phyloP scores from a whole-genome alignment of 371 early-diverging fungal genomes.

The Apophysomyces elegans region DNA sequence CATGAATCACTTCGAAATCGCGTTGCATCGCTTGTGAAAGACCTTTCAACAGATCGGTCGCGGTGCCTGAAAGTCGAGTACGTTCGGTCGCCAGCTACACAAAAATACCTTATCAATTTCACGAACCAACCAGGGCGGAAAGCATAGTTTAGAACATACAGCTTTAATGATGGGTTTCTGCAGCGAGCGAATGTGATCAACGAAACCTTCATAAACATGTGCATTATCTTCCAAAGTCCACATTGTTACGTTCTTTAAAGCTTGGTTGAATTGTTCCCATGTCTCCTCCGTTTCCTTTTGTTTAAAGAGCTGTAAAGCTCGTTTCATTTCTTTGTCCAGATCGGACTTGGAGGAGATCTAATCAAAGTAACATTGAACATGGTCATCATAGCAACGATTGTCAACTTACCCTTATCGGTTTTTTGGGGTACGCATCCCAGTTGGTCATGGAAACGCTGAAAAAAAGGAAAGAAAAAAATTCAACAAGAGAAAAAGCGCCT shows the following conservation, averaged over 20 bases:
- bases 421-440: slow-evolving; percentile 16
- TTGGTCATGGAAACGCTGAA: background rate
- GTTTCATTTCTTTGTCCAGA: slow-evolving; percentile 43
- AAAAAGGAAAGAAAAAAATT: background rate
- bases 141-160: slow-evolving; percentile 20
- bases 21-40: slow-evolving; percentile 48
- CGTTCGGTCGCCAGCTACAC: slow-evolving; percentile 58
- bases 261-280: slow-evolving; percentile 40
- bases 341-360: slow-evolving; percentile 37
- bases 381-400: background rate
- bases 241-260: slow-evolving; percentile 33
- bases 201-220: slow-evolving; percentile 29
- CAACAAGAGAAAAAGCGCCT: background rate
- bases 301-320: slow-evolving; percentile 26
- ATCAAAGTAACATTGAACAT: background rate
- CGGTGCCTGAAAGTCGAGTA: slow-evolving; percentile 55
- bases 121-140: slow-evolving; percentile 1
- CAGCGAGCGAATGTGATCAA: slow-evolving; percentile 36
- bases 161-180: slow-evolving; percentile 35
- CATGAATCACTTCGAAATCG: slow-evolving; percentile 47
- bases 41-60: slow-evolving; percentile 53
- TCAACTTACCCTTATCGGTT: slow-evolving; percentile 15
- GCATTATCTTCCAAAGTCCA: slow-evolving; percentile 33
- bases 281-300: slow-evolving; percentile 46
- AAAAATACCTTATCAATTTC: background rate